Conservation (phyloP, 441 rosid genomes). For the Gossypium trilobum region DNA sequence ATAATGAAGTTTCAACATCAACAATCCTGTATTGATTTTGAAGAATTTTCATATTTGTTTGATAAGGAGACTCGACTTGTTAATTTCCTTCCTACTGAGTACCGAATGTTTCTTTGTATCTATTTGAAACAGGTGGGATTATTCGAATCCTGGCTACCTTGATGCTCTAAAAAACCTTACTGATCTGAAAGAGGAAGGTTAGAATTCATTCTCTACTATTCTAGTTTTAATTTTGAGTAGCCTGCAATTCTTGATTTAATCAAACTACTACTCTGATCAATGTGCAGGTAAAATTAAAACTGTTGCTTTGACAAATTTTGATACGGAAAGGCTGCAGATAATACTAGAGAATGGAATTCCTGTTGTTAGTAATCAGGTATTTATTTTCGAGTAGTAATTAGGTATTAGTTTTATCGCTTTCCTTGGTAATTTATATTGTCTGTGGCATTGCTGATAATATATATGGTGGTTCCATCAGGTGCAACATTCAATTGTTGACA, state of each 20-base stretch:
- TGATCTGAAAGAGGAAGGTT: constrained; percentile 84
- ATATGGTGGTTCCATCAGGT: constrained; percentile 40
- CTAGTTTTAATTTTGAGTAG: constrained; percentile 6
- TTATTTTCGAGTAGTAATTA: constrained; percentile 41
- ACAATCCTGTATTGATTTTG: background rate
- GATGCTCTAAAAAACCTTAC: constrained; percentile 83
- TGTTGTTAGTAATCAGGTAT: constrained; percentile 89
- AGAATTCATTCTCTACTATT: constrained; percentile 12
- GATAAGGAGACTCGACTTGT: background rate
- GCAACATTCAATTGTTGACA: constrained; percentile 86
- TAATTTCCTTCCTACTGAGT: background rate
- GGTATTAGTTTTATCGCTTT: constrained; percentile 20
- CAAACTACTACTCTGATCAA: constrained; percentile 23
- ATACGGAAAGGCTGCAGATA: constrained; percentile 65
- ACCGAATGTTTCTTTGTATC: background rate
- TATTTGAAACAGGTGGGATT: constrained; percentile 72
- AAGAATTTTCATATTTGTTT: background rate
- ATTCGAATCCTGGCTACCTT: constrained; percentile 76
- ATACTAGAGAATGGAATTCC: constrained; percentile 84
- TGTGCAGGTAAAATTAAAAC: constrained; percentile 83
- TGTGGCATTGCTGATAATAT: constrained; percentile 11
- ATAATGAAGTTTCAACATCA: background rate
- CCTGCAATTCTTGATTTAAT: constrained; percentile 23
- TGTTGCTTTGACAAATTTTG: constrained; percentile 83
- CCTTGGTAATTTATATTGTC: background rate